phyloP scores from a whole-genome alignment of 345 rosid species.

The Eucalyptus caleyi region DNA sequence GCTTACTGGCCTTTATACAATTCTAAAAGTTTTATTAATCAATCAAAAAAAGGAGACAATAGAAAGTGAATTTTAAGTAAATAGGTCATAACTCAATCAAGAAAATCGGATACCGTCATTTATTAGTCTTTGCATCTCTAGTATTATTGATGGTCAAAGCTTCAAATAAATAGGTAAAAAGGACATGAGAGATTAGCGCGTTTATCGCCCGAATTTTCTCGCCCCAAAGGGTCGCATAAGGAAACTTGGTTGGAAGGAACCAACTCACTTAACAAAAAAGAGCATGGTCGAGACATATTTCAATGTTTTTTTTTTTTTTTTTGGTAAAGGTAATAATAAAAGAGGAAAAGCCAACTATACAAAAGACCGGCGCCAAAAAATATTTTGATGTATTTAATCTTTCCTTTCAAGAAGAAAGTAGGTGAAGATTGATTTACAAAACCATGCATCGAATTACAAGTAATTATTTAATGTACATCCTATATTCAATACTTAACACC shows the following conservation, averaged over 20 bases:
- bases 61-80: background rate
- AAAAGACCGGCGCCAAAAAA: no score
- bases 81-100: background rate
- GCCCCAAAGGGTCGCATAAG: background rate
- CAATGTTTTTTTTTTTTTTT: no score
- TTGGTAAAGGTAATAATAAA: no score
- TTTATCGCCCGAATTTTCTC: background rate
- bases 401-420: background rate
- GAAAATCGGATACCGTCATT: background rate
- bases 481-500: background rate
- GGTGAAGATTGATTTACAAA: background rate
- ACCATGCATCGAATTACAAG: background rate
- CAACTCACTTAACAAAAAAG: background rate
- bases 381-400: background rate
- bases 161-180: background rate
- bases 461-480: background rate
- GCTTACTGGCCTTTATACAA: background rate
- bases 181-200: background rate
- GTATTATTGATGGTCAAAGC: background rate
- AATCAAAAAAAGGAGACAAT: background rate
- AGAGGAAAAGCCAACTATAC: no score
- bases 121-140: background rate
- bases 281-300: background rate
- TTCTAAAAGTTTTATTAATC: background rate
- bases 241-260: background rate